Conservation (phyloP, 2,329 filamentous ascomycete species). For the Capronia coronata region DNA sequence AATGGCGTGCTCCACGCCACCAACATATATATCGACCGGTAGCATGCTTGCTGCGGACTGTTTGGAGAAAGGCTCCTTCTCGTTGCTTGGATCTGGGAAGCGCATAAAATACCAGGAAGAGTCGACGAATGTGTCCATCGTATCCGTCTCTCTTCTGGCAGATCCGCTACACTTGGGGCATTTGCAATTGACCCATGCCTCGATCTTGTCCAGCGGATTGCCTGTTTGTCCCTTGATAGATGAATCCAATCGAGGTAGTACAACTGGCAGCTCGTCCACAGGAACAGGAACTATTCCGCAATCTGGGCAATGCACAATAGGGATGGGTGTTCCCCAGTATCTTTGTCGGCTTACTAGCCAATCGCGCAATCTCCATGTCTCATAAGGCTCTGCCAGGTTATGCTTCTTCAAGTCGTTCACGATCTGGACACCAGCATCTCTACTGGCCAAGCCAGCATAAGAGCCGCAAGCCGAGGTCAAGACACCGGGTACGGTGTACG, state of each 20-base stretch:
- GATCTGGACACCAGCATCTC: conserved; percentile 56
- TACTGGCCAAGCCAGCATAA: conserved; percentile 59
- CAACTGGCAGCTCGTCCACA: conserved; percentile 66
- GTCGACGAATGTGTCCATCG: conserved; percentile 94
- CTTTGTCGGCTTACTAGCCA: conserved; percentile 90
- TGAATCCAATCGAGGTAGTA: conserved; percentile 61
- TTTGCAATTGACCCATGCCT: conserved; percentile 65
- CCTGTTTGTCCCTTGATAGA: conserved; percentile 63
- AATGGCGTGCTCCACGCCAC: conserved; percentile 85
- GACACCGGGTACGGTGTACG: conserved; percentile 60
- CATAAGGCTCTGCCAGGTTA: conserved; percentile 55
- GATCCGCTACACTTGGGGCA: conserved; percentile 65
- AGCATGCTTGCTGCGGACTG: conserved; percentile 51
- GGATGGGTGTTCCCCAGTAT: conserved; percentile 88
- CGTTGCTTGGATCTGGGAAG: conserved; percentile 66
- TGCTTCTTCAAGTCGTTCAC: conserved; percentile 45
- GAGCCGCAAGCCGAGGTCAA: conserved; percentile 60
- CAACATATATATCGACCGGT: conserved; percentile 82
- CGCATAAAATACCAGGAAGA: conserved; percentile 91
- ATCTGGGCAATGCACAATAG: conserved; percentile 70
- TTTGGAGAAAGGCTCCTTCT: conserved; percentile 55
- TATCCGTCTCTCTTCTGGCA: conserved; percentile 80
- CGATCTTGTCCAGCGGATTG: conserved; percentile 66
- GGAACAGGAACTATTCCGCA: conserved; percentile 79
- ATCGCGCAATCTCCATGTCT: conserved; percentile 75